Percentiles rank a stretch among this genome's conserved stretches.
Evolutionary conservation across 2,329 filamentous ascomycete species (phyloP).

Genomic region (Macrophomina tecta): DNA sequence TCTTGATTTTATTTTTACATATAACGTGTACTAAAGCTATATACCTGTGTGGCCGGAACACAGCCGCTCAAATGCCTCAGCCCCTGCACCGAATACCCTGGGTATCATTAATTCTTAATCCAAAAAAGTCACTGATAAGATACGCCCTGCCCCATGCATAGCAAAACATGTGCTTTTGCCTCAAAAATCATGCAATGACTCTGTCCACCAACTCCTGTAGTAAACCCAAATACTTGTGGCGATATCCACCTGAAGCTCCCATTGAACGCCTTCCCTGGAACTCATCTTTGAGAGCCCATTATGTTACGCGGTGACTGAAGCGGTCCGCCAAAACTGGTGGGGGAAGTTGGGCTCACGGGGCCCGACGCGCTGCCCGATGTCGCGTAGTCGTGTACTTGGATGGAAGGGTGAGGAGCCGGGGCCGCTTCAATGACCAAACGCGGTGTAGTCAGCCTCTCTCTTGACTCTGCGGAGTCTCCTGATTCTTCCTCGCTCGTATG

Average conservation of each 20-base stretch:
- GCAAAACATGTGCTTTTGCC: slow-evolving; percentile 25
- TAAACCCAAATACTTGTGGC: slow-evolving; percentile 1
- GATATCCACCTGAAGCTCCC: too few species aligned
- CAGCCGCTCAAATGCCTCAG: slow-evolving; percentile 16
- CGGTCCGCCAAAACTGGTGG: slow-evolving; percentile 4
- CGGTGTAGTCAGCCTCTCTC: not conserved
- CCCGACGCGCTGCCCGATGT: slow-evolving; percentile 7
- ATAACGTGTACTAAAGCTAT: slow-evolving; percentile 14
- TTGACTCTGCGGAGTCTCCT: not conserved
- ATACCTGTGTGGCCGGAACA: not conserved
- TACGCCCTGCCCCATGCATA: slow-evolving; percentile 21
- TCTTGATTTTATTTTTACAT: slow-evolving; percentile 3
- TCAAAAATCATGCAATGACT: slow-evolving; percentile 13
- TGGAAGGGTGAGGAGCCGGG: not conserved
- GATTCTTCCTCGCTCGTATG: not conserved
- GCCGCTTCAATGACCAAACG: not conserved
- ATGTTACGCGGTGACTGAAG: not conserved
- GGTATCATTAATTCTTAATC: slow-evolving; percentile 25
- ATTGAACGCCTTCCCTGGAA: not conserved
- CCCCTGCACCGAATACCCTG: slow-evolving; percentile 21
- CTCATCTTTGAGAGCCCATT: slow-evolving; percentile 3
- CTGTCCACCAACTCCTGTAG: slow-evolving; percentile 15
- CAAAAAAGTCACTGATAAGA: slow-evolving; percentile 7
- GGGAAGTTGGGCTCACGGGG: slow-evolving; percentile 2
- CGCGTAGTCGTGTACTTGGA: slow-evolving; percentile 19